phyloP scores from a whole-genome alignment of 2,329 filamentous ascomycete species.

The Penicillium sp. region DNA sequence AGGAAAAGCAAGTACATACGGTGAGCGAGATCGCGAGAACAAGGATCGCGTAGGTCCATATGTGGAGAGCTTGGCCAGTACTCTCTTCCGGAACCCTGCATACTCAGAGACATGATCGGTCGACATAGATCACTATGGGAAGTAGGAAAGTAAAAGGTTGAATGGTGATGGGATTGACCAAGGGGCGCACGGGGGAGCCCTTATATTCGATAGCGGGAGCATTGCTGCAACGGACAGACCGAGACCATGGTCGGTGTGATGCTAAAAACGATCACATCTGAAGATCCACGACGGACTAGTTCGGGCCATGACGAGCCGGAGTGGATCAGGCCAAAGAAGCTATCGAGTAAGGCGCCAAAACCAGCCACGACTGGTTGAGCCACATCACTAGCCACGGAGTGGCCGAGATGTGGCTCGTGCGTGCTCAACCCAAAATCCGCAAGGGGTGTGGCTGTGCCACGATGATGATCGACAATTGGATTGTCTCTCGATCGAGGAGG shows the following conservation, averaged over 20 bases:
- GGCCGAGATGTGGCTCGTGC: slow-evolving; percentile 20
- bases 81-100: slow-evolving; percentile 28
- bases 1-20: slow-evolving; percentile 28
- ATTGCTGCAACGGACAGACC: slow-evolving; percentile 13
- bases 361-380: slow-evolving; percentile 9
- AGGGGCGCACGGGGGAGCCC: slow-evolving; percentile 5
- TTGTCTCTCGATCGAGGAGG: no score
- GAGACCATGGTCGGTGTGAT: slow-evolving; percentile 18
- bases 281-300: slow-evolving; percentile 27
- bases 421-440: slow-evolving; percentile 9
- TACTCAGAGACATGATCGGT: slow-evolving; percentile 27
- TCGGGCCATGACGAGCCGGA: slow-evolving; percentile 15
- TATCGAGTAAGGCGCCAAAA: slow-evolving; percentile 16
- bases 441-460: slow-evolving; percentile 14
- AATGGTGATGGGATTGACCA: neutral
- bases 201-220: slow-evolving; percentile 13
- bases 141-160: neutral
- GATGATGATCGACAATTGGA: no score
- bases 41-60: slow-evolving; percentile 27
- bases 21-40: slow-evolving; percentile 22
- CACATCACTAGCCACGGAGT: slow-evolving; percentile 18
- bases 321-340: slow-evolving; percentile 16
- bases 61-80: slow-evolving; percentile 28
- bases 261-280: slow-evolving; percentile 19
- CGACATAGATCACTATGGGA: slow-evolving; percentile 15